Base-by-base conservation (phyloP, 2,329 filamentous ascomycete genomes). In the Pseudocercospora ulei region DNA sequence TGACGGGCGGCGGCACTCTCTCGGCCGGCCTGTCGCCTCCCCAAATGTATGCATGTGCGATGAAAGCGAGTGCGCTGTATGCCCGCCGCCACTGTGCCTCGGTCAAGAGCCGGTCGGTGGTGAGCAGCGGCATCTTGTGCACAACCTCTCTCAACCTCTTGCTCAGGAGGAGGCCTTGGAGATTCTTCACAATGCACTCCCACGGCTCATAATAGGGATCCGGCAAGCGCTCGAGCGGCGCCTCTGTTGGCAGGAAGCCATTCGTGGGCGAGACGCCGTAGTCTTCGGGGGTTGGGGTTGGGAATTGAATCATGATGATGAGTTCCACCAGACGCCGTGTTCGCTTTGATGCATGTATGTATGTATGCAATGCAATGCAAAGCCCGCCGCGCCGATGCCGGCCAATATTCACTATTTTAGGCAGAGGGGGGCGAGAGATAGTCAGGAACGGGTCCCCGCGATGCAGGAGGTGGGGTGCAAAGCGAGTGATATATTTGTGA, bases 161-260 rank as follows among this genome's bases (percentile, higher is more conserved):
- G 63, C 80, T 92, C 40, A 95, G 72, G 35, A 96, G 78, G 43
- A 96, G 69, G 7, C 79, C 77, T 64, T 95, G 90, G 18, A 98
- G 71, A 56, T 94, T 95, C 51, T 78, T 74, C 20, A 80, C 75
- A 34, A 95, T 73, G 29, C 80, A 75, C 65, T 98, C 90, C 90
- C 90, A 98, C 58, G 85, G 84, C 62, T 82, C 79, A 64, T 96
- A 98, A 68, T 95, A 96, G 2, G 81, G 75, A 57, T 95, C 82
- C 6, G 86, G 82, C 8, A 98, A 76, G 39, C 75, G 68, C 46
- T 83, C 78, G 47, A 96, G 69, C 26, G 90, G 90, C 22, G 82
- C 66, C 48, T 84, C 77, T 46, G 82, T 70, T 1, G 90, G 86
- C 38, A 98, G 75, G 66, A 98, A 98, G 56, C 90, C 90, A 65